Evolutionary conservation across 495 filamentous ascomycete genomes (phyloP).

Genomic region (Neurospora sp.): DNA sequence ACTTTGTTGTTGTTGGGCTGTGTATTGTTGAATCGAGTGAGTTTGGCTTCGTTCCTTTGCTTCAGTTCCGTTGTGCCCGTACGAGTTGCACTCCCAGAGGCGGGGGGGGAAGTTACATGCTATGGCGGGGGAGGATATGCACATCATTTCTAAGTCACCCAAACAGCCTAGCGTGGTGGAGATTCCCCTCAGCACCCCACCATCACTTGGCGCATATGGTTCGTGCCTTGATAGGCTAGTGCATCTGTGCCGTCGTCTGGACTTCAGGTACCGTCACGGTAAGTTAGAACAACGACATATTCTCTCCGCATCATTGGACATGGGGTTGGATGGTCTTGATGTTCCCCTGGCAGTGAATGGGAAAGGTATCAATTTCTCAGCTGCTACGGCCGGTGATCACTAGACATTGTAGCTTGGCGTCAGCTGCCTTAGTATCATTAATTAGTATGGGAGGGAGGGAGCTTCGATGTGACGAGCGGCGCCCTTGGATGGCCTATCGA

Average conservation of each 20-base stretch:
- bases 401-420: background rate
- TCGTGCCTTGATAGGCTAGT: background rate
- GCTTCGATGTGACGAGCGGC: background rate
- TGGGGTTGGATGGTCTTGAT: background rate
- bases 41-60: background rate
- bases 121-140: background rate
- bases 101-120: background rate
- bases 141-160: background rate
- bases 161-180: background rate
- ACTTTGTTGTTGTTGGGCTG: background rate
- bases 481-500: background rate
- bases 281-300: background rate
- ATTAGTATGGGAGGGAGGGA: background rate
- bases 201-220: background rate
- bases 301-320: background rate
- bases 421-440: background rate
- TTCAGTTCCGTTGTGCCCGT: background rate
- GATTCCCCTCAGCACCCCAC: background rate
- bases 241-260: background rate
- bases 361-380: background rate
- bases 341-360: background rate
- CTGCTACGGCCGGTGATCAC: background rate
- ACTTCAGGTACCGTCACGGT: background rate
- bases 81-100: background rate
- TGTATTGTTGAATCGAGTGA: background rate